A percentile compares a stretch with the other conserved stretches of the same genome.
phyloP scores from a whole-genome alignment of 23 red algal species.

The Gracilaria caudata region DNA sequence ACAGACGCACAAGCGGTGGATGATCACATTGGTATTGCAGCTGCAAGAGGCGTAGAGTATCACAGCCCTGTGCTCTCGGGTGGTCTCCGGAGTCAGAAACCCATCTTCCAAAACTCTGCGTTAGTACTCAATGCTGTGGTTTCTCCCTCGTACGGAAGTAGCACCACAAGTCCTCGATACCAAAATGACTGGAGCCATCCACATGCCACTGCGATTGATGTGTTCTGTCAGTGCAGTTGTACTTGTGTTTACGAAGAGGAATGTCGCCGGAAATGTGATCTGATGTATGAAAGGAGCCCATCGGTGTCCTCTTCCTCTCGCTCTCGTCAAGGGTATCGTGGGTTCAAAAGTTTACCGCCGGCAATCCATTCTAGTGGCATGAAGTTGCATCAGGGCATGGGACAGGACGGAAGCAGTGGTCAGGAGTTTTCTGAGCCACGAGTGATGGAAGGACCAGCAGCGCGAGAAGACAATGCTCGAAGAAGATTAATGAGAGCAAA shows the following conservation, averaged over 20 bases:
- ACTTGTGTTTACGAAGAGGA: slow-evolving; percentile 73
- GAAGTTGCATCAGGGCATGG: not conserved
- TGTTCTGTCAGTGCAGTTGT: slow-evolving; percentile 71
- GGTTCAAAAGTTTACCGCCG: slow-evolving; percentile 46
- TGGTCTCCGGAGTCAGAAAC: not conserved
- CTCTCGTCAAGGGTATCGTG: slow-evolving; percentile 29
- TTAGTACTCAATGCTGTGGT: slow-evolving; percentile 5
- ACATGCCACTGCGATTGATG: slow-evolving; percentile 70
- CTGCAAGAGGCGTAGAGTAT: not conserved
- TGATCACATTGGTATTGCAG: not conserved
- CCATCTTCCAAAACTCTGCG: slow-evolving; percentile 66
- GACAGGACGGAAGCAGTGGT: not conserved
- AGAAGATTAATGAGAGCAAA: slow-evolving; percentile 17
- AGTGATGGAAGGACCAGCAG: not conserved
- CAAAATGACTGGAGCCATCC: slow-evolving; percentile 71
- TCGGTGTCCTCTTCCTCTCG: slow-evolving; percentile 61
- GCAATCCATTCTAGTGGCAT: slow-evolving; percentile 22
- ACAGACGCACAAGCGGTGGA: not conserved
- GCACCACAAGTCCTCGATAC: slow-evolving; percentile 26
- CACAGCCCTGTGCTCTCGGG: not conserved
- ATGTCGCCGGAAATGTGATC: slow-evolving; percentile 57
- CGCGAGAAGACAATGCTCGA: not conserved
- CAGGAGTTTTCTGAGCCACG: slow-evolving; percentile 4
- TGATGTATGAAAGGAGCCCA: slow-evolving; percentile 52
- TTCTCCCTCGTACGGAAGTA: slow-evolving; percentile 42